These are phyloP conservation scores for Wallacemonas sp. DNA, from an alignment of 208 protist species.

Conservation along the genomic window DNA sequence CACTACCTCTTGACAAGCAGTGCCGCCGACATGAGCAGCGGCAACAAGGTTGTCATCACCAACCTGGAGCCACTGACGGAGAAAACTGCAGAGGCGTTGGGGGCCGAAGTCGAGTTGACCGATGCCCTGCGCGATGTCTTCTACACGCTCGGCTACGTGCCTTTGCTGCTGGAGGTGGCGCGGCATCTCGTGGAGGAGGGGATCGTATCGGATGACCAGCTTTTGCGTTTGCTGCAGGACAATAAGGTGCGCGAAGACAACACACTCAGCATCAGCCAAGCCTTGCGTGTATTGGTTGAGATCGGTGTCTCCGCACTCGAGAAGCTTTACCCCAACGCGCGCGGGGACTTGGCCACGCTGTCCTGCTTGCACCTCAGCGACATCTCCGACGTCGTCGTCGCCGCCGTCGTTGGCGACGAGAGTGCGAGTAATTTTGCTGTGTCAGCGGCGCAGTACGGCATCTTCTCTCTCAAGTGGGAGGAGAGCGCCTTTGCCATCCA, in stretches of 20 bases:
- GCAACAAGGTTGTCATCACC: conserved; percentile 30
- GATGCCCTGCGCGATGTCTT: conserved; percentile 29
- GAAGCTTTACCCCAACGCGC: conserved; percentile 33
- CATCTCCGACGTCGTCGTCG: conserved; percentile 59
- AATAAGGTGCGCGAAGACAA: conserved; percentile 34
- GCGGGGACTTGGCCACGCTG: conserved; percentile 34
- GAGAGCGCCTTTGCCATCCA: conserved; percentile 64
- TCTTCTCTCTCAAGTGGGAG: conserved; percentile 75
- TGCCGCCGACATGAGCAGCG: conserved; percentile 19
- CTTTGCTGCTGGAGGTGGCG: conserved; percentile 68
- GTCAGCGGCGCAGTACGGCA: conserved; percentile 41
- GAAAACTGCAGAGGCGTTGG: conserved; percentile 35
- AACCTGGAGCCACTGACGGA: conserved; percentile 37
- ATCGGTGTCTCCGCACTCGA: conserved; percentile 50
- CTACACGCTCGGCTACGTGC: conserved; percentile 60
- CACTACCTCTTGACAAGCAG: conserved; percentile 72
- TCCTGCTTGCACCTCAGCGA: conserved; percentile 62
- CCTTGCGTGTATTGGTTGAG: conserved; percentile 49
- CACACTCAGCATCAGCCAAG: conserved; percentile 59
- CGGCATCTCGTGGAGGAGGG: conserved; percentile 40
- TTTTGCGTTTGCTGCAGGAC: conserved; percentile 28
- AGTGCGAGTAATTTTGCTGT: conserved; percentile 42
- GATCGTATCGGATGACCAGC: conserved; percentile 24
- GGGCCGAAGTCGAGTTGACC: conserved; percentile 30
- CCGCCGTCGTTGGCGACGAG: conserved; percentile 39